These are phyloP conservation scores for Byssoonygena ceratinophila DNA, from an alignment of 2,329 filamentous ascomycete species.

Conservation along the genomic window DNA sequence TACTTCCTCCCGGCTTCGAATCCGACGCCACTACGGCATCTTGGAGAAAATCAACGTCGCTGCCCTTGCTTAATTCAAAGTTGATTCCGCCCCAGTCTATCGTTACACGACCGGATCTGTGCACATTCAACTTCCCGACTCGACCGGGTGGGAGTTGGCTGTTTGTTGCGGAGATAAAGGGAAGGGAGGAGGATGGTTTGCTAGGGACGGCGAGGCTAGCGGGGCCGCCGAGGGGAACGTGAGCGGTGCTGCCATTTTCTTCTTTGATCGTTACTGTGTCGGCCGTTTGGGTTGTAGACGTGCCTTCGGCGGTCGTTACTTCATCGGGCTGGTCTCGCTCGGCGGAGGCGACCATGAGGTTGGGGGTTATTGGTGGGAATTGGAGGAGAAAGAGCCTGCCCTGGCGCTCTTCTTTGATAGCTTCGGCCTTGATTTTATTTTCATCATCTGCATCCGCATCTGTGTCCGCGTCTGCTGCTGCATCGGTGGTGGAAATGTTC, in stretches of 20 bases:
- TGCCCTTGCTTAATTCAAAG: slow-evolving; percentile 48
- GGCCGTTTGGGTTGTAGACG: slow-evolving; percentile 6
- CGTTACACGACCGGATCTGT: slow-evolving; percentile 51
- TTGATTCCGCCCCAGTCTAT: slow-evolving; percentile 54
- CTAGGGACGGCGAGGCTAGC: slow-evolving; percentile 3
- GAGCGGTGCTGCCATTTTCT: slow-evolving; percentile 11
- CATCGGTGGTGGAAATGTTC: slow-evolving; percentile 9
- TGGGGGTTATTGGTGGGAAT: slow-evolving; percentile 52
- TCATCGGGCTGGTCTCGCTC: slow-evolving; percentile 19
- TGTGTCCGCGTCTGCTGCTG: slow-evolving; percentile 13
- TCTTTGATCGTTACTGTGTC: slow-evolving; percentile 11
- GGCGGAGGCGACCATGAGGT: slow-evolving; percentile 36
- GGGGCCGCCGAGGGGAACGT: slow-evolving; percentile 5
- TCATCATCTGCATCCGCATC: slow-evolving; percentile 19
- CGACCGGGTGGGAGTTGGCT: slow-evolving; percentile 42
- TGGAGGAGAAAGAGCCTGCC: slow-evolving; percentile 54
- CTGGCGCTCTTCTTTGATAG: slow-evolving; percentile 34
- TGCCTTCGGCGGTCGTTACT: background rate
- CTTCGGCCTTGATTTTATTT: slow-evolving; percentile 21
- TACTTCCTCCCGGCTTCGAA: slow-evolving; percentile 20
- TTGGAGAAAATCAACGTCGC: slow-evolving; percentile 49
- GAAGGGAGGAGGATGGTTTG: slow-evolving; percentile 17
- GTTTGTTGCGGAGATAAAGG: slow-evolving; percentile 33
- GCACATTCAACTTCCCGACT: slow-evolving; percentile 52
- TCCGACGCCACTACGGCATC: slow-evolving; percentile 43